These are phyloP conservation scores for Pythium grandisporangium DNA, from an alignment of 352 stramenopile species.

Conservation along the genomic window DNA sequence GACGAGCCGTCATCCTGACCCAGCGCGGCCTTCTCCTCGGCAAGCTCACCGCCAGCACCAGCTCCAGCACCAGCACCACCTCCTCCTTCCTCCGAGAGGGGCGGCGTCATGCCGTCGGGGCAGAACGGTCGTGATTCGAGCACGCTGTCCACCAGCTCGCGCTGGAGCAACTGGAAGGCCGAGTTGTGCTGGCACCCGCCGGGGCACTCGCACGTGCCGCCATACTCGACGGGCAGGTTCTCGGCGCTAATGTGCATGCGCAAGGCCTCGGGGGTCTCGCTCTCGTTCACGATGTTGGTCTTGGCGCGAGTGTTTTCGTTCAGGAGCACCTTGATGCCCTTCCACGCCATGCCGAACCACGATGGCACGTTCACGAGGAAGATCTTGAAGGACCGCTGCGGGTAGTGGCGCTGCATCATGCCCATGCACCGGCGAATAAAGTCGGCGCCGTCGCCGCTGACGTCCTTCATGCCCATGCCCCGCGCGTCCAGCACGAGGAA, in stretches of 20 bases:
- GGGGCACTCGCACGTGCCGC: constrained; percentile 44
- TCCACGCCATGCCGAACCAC: constrained; percentile 90
- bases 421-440: constrained; percentile 76
- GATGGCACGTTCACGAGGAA: constrained; percentile 88
- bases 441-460: constrained; percentile 68
- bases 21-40: not conserved
- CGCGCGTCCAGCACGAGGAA: constrained; percentile 66
- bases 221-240: constrained; percentile 62
- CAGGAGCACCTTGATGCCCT: constrained; percentile 80
- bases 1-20: not conserved
- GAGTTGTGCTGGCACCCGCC: constrained; percentile 66
- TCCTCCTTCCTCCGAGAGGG: no score
- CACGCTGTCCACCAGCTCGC: constrained; percentile 41
- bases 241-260: constrained; percentile 56
- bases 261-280: constrained; percentile 35
- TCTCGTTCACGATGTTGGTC: constrained; percentile 77
- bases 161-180: constrained; percentile 49
- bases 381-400: constrained; percentile 86
- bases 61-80: not conserved
- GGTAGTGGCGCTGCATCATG: constrained; percentile 85
- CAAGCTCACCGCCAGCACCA: not conserved
- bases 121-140: constrained; percentile 37
- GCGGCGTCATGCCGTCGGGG: constrained; percentile 15
- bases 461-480: constrained; percentile 67
- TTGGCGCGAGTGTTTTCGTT: constrained; percentile 85